Conservation (phyloP, 176 grass and related monocot species). For the Melocanna baccifera region DNA sequence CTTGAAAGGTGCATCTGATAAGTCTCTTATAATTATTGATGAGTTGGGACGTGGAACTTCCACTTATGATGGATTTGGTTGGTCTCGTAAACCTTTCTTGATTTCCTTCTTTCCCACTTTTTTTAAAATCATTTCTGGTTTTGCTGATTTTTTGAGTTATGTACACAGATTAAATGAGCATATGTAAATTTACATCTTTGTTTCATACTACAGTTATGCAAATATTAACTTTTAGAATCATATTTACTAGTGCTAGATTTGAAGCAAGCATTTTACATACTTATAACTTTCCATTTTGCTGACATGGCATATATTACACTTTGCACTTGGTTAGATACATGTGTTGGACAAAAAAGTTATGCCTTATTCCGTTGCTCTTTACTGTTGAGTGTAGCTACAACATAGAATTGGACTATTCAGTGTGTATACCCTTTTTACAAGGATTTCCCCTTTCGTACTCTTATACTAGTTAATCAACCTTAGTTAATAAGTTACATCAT, state of each 20-base stretch:
- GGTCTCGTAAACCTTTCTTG: slow-evolving; percentile 14
- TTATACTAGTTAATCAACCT: not conserved
- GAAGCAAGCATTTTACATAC: not conserved
- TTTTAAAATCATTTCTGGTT: slow-evolving; percentile 20
- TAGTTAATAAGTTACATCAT: slow-evolving; percentile 1
- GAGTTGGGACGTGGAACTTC: slow-evolving; percentile 96
- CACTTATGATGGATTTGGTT: slow-evolving; percentile 99
- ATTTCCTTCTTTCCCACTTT: slow-evolving; percentile 2
- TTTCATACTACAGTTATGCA: not conserved
- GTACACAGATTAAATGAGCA: not conserved
- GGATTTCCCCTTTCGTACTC: not conserved
- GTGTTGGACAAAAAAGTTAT: not conserved
- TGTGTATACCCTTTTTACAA: not conserved
- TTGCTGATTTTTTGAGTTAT: not conserved
- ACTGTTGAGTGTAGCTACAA: not conserved
- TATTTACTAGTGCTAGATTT: not conserved
- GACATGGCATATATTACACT: slow-evolving; percentile 1
- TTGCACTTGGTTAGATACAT: slow-evolving; percentile 8
- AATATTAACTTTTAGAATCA: not conserved
- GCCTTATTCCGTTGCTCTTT: not conserved
- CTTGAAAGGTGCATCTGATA: slow-evolving; percentile 90
- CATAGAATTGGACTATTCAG: not conserved
- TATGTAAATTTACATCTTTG: slow-evolving; percentile 7
- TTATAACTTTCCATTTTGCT: not conserved
- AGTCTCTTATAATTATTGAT: slow-evolving; percentile 93